Base-by-base conservation (phyloP, 2,329 filamentous ascomycete species). In the Neofusicoccum cordaticola region DNA sequence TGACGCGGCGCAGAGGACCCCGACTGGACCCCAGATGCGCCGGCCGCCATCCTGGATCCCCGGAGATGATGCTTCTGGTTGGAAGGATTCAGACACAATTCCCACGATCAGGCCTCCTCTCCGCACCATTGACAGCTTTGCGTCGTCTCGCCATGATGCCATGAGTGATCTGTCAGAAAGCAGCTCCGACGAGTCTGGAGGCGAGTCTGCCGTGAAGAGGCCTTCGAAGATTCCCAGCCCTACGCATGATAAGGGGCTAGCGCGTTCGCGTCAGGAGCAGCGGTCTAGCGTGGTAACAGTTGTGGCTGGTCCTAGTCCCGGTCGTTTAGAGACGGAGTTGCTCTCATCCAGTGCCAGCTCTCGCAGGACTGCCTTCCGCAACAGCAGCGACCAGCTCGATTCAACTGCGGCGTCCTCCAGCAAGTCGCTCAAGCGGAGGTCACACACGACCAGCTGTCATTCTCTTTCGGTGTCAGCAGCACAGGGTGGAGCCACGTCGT, bases 281-380 rank as follows among this genome's bases (percentile, higher is more conserved):
- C 39, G 56, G 22, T 47, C 56, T 47, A 47, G 56, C 39, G 56
- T 60, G 31, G 42, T 37, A 2, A 47, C 61, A 22, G 47, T 53
- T 22, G 48, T 53, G 42, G 48, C 37, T 22, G 41, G 27, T 7
- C 27, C 27, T 7, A 31, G 61, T 22, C n/a, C 48, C 9, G 47
- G 37, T 11, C 41, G 61, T 31, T 27, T 27, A 27, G 61, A 63
- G 31, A 47, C 12, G 9, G 50, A 53, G 39, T n/a, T 56, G 39
- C 61, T 64, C 44, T 64, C 62, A 34, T 64, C 62, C 35, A 64
- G 62, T 58, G 44, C 44, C 44, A 51, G 62, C 37, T 64, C 51
- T 37, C 42, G 52, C 41, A 56, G 51, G 35, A 64, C 62, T 6
- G 62, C 52, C 13, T 57, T 57, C 31, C 51, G 62, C 41, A 48